phyloP scores from a whole-genome alignment of 2,329 filamentous ascomycete genomes.

The Ophiostoma tasmaniense region DNA sequence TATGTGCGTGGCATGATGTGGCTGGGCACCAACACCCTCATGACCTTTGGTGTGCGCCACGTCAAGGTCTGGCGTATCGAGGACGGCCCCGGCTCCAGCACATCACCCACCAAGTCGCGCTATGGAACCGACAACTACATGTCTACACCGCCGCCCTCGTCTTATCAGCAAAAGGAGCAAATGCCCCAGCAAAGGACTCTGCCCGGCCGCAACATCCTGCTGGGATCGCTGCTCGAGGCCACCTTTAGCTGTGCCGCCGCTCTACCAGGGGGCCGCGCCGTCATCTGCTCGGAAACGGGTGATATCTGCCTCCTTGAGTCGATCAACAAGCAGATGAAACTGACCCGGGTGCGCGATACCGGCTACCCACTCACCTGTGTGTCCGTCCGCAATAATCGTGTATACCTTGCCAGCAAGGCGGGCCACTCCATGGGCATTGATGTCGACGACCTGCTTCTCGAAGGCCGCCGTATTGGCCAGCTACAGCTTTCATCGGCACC shows the following conservation, averaged over 20 bases:
- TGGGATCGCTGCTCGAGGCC: constrained; percentile 72
- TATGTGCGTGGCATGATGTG: constrained; percentile 80
- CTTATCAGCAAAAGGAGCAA: constrained; percentile 19
- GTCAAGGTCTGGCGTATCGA: constrained; percentile 90
- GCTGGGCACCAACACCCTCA: constrained; percentile 70
- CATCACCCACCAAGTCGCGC: constrained; percentile 50
- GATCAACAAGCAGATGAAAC: constrained; percentile 58
- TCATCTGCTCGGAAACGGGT: constrained; percentile 80
- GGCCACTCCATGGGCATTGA: constrained; percentile 49
- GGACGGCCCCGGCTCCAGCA: constrained; percentile 41
- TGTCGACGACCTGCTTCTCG: constrained; percentile 38
- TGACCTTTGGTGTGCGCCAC: constrained; percentile 85
- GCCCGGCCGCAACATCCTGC: constrained; percentile 75
- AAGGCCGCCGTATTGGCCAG: constrained; percentile 11
- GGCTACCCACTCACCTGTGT: constrained; percentile 63
- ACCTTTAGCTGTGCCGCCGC: constrained; percentile 72
- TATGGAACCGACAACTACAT: constrained; percentile 42
- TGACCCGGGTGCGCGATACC: constrained; percentile 57
- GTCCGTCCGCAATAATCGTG: constrained; percentile 47
- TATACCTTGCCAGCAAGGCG: constrained; percentile 62
- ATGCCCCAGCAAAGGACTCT: constrained; percentile 54
- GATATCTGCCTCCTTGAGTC: constrained; percentile 86
- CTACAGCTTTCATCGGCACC: neutral
- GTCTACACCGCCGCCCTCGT: constrained; percentile 27
- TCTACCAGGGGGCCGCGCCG: constrained; percentile 63